Evolutionary conservation across 257 asterid genomes (phyloP).

Genomic region (Nicotiana noctiflora): DNA sequence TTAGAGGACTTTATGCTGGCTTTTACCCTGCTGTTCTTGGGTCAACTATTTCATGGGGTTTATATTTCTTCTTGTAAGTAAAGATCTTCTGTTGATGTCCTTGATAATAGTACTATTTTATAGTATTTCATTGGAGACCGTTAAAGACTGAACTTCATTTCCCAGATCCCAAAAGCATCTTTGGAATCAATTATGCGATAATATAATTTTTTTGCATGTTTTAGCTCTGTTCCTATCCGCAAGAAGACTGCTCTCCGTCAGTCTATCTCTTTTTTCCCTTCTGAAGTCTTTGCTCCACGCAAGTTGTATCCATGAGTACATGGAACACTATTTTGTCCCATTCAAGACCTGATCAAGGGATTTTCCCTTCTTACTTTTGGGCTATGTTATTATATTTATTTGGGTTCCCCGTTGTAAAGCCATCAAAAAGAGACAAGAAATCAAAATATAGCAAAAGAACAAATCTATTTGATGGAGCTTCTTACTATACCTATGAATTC

Average conservation of each 20-base stretch:
- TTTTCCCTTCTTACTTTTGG: neutral
- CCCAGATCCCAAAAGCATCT: neutral
- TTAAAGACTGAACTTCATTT: neutral
- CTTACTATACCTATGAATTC: neutral
- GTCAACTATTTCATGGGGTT: conserved; percentile 91
- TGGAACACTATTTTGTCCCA: neutral
- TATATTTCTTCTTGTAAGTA: conserved; percentile 91
- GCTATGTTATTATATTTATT: neutral
- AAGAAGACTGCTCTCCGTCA: neutral
- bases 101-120: neutral
- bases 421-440: neutral
- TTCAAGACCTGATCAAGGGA: neutral
- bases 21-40: conserved; percentile 98
- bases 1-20: conserved; percentile 89
- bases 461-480: neutral
- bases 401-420: neutral
- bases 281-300: neutral
- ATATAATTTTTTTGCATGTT: neutral
- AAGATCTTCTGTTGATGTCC: neutral
- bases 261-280: neutral
- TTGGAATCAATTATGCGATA: neutral
- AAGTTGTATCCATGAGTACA: neutral
- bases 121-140: neutral
- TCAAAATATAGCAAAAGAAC: neutral
- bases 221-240: neutral